A percentile compares a stretch with the other conserved stretches of the same genome.
Conservation (phyloP, 495 filamentous ascomycete genomes). For the Jackrogersella minutella region DNA sequence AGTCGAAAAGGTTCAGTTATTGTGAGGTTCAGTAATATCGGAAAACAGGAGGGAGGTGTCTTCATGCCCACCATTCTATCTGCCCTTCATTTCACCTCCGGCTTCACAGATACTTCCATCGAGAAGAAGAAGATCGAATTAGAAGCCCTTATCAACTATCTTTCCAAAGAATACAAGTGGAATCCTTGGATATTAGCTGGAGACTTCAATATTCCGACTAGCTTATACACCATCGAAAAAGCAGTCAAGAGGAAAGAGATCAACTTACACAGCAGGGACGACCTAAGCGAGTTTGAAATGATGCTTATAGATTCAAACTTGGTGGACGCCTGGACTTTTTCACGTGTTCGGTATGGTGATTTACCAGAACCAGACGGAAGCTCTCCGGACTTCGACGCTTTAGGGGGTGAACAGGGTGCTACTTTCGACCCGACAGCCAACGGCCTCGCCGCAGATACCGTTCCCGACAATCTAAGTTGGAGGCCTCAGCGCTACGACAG, state of each 20-base stretch:
- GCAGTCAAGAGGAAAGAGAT: constrained; percentile 57
- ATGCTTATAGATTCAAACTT: constrained; percentile 47
- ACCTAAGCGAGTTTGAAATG: constrained; percentile 46
- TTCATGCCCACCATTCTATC: constrained; percentile 53
- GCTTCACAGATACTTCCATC: constrained; percentile 61
- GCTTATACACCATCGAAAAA: constrained; percentile 55
- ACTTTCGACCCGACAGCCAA: constrained; percentile 65
- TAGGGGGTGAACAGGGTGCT: constrained; percentile 62
- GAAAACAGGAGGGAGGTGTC: constrained; percentile 25
- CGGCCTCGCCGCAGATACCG: constrained; percentile 55
- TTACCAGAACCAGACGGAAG: constrained; percentile 34
- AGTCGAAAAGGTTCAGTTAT: constrained; percentile 62
- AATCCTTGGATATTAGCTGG: constrained; percentile 63
- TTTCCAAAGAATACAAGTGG: constrained; percentile 44
- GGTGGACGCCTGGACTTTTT: constrained; percentile 53
- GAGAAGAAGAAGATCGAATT: constrained; percentile 59
- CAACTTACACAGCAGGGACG: constrained; percentile 45
- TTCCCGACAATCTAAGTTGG: constrained; percentile 49
- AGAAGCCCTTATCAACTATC: constrained; percentile 51
- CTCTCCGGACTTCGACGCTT: constrained; percentile 27
- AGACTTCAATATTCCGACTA: constrained; percentile 66
- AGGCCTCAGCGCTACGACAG: constrained; percentile 68
- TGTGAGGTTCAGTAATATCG: constrained; percentile 48
- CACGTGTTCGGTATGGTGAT: constrained; percentile 45
- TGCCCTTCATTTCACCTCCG: constrained; percentile 62